Percentiles rank a stretch among this genome's conserved stretches.
Conservation (phyloP, 257 asterid genomes). For the Lantana camara region DNA sequence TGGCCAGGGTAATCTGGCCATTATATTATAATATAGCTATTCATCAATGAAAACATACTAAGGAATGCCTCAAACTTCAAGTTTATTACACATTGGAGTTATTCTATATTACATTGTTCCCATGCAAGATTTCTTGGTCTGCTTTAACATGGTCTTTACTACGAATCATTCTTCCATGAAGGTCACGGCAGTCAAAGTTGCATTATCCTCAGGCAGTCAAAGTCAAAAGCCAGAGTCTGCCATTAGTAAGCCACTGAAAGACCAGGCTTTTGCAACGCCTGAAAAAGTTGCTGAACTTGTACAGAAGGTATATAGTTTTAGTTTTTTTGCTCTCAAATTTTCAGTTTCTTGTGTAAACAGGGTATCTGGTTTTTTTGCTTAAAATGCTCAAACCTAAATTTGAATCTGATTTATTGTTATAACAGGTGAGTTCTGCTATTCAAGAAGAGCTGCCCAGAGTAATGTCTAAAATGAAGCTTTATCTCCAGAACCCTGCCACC, state of each 20-base stretch:
- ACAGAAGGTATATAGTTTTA: constrained; percentile 64
- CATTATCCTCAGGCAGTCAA: constrained; percentile 66
- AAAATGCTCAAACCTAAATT: neutral
- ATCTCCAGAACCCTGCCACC: constrained; percentile 91
- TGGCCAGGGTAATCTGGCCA: neutral
- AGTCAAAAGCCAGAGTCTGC: constrained; percentile 61
- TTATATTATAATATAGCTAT: constrained; percentile 5
- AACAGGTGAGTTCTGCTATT: constrained; percentile 75
- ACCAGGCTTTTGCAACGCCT: constrained; percentile 94
- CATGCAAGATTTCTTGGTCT: neutral
- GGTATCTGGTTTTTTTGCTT: neutral
- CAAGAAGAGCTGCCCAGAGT: constrained; percentile 83
- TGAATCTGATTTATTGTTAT: neutral
- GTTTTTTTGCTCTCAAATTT: neutral
- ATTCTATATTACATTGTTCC: neutral
- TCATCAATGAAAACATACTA: neutral
- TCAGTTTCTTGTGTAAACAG: neutral
- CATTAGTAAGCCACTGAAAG: constrained; percentile 78
- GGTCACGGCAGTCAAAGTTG: constrained; percentile 97
- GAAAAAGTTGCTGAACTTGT: constrained; percentile 87
- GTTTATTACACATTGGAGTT: constrained; percentile 18
- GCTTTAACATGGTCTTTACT: constrained; percentile 19
- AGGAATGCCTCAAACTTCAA: neutral
- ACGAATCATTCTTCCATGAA: constrained; percentile 34
- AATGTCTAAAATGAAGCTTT: constrained; percentile 91